Conservation (phyloP, 352 stramenopile genomes). For the Globisporangium sylvaticum region DNA sequence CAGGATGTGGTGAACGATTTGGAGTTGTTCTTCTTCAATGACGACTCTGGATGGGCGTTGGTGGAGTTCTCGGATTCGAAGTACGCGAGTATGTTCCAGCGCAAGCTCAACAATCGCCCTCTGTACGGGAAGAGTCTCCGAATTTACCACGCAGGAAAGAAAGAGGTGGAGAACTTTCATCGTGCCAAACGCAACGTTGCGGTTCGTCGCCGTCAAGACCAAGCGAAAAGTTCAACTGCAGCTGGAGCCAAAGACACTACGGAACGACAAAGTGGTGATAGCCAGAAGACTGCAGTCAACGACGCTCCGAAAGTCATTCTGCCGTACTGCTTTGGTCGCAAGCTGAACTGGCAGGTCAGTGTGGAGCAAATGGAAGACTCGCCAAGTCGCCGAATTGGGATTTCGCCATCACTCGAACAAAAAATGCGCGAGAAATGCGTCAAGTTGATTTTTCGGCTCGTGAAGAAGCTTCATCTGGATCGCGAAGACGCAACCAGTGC, state of each 20-base stretch:
- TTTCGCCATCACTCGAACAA: constrained; percentile 68
- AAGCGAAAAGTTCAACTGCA: constrained; percentile 6
- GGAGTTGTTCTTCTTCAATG: constrained; percentile 72
- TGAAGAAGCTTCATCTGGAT: constrained; percentile 56
- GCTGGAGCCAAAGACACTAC: constrained; percentile 19
- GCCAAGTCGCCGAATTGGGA: constrained; percentile 43
- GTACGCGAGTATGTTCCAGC: constrained; percentile 40
- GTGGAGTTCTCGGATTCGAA: constrained; percentile 56
- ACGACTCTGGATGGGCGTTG: constrained; percentile 67
- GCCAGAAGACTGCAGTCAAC: not conserved
- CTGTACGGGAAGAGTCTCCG: constrained; percentile 46
- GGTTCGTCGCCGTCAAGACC: constrained; percentile 19
- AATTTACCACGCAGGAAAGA: constrained; percentile 44
- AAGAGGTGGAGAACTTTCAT: constrained; percentile 65
- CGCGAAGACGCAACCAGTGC: constrained; percentile 69
- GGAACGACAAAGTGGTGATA: constrained; percentile 11
- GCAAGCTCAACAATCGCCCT: constrained; percentile 57
- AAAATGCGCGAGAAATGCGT: constrained; percentile 60
- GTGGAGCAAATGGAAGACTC: constrained; percentile 55
- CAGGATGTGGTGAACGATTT: constrained; percentile 35
- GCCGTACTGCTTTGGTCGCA: constrained; percentile 62
- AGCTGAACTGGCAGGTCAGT: constrained; percentile 72
- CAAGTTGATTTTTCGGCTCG: constrained; percentile 57
- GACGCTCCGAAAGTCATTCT: constrained; percentile 13
- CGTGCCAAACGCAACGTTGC: constrained; percentile 46